Percentiles rank a stretch among this genome's conserved stretches.
phyloP scores from a whole-genome alignment of 2,329 filamentous ascomycete species.

The Rhexocercosporidium sp. region DNA sequence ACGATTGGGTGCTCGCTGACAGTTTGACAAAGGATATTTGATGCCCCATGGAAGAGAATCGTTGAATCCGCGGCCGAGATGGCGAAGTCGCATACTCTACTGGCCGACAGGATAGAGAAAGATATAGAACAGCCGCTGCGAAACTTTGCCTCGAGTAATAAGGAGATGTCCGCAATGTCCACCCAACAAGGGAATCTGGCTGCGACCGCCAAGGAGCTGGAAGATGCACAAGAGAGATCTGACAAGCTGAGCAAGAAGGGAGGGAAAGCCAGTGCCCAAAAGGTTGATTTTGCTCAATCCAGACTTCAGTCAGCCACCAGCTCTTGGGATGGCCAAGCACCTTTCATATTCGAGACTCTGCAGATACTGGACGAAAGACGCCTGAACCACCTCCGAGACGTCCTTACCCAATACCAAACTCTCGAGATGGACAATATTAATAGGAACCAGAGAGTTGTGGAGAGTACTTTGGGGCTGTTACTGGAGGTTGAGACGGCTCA shows the following conservation, averaged over 20 bases:
- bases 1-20: constrained; percentile 31
- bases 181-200: constrained; percentile 82
- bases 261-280: constrained; percentile 74
- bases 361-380: constrained; percentile 90
- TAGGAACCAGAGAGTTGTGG: constrained; percentile 73
- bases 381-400: constrained; percentile 87
- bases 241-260: constrained; percentile 85
- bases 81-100: constrained; percentile 80
- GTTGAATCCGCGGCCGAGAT: constrained; percentile 78
- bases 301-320: constrained; percentile 78
- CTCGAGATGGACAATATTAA: constrained; percentile 89
- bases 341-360: constrained; percentile 91
- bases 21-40: constrained; percentile 75
- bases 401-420: constrained; percentile 90
- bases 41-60: constrained; percentile 88
- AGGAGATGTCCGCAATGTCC: constrained; percentile 79
- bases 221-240: constrained; percentile 81
- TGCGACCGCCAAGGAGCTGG: constrained; percentile 82
- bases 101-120: constrained; percentile 81
- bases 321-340: constrained; percentile 93
- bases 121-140: constrained; percentile 88
- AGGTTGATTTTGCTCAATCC: constrained; percentile 74
- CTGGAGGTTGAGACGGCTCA: constrained; percentile 85
- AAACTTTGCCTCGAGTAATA: constrained; percentile 71
- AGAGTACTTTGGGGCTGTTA: constrained; percentile 79